Base-by-base conservation (phyloP, 2,329 filamentous ascomycete species). In the Fusarium secorum region DNA sequence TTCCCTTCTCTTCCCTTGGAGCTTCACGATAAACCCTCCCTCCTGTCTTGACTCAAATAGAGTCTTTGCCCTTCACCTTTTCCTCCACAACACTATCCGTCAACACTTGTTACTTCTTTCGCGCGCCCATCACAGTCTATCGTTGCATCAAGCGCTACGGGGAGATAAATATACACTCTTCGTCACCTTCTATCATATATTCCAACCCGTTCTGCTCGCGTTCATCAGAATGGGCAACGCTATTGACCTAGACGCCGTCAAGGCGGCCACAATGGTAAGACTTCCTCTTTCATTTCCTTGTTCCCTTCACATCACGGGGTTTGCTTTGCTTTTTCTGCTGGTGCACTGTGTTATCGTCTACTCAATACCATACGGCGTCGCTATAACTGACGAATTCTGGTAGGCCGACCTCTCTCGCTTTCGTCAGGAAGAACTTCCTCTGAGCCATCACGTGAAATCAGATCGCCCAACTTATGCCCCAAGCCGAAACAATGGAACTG, bases 371-470 rank as follows among this genome's bases (percentile, higher is more conserved):
- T n/a, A 32, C 26, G 15, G 22, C 22, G 35, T 6, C 18, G 5
- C 20, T 35, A 26, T 15, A 44, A 44, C 14, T 36, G 36, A 18
- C 10, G 4, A 22, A 45, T 17, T 33, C 30, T 36, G 10, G 28
- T 38, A 77, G 75, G 69, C 67, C 45, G 75, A 77, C 32, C 61
- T 77, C 5, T 55, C 66, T 30, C 75, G 73, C 4, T 8, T 20
- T 5, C 68, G 75, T 3, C 75, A 77, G 36, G 73, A 77, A 3
- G 75, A 77, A 14, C 64, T 77, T 4, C 75, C 75, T 11, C 35
- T 77, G 3, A 75, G 64, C 11, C 7, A 38, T 2, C 10, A 61
- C 13, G 22, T 42, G 24, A 57, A 33, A 33, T 66, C 68, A 24
- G n/a, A 18, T 14, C 26, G 18, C 2, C 65, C 62, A 11, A 63